phyloP scores from a whole-genome alignment of 2,329 filamentous ascomycete genomes.

The Elsinoe australis region DNA sequence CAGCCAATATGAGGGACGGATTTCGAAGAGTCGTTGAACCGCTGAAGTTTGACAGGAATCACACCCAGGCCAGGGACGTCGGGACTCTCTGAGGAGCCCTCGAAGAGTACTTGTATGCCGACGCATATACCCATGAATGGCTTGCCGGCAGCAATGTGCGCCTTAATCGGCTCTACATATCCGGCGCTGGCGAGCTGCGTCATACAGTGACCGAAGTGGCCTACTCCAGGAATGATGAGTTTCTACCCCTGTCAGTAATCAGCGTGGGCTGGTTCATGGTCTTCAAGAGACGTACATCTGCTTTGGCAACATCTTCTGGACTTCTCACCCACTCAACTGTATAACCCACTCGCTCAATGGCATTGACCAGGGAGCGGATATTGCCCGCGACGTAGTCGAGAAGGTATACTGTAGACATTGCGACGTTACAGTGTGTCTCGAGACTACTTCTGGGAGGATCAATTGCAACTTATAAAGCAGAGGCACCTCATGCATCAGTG shows the following conservation, averaged over 20 bases:
- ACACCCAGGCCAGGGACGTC: constrained; percentile 65
- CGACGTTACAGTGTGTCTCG: no score
- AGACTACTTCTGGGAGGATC: background rate
- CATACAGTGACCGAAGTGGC: constrained; percentile 95
- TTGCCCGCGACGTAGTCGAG: constrained; percentile 93
- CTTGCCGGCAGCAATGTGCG: constrained; percentile 83
- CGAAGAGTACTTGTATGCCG: constrained; percentile 82
- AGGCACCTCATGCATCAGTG: no score
- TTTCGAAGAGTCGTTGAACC: constrained; percentile 71
- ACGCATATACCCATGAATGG: constrained; percentile 98
- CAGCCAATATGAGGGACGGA: constrained; percentile 98
- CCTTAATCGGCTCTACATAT: constrained; percentile 72
- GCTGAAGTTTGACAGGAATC: constrained; percentile 61
- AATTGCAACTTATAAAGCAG: no score
- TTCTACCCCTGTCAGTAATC: constrained; percentile 50
- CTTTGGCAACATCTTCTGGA: constrained; percentile 74
- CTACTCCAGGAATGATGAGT: constrained; percentile 91
- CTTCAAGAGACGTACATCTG: constrained; percentile 55
- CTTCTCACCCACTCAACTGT: constrained; percentile 84
- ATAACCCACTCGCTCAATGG: constrained; percentile 92
- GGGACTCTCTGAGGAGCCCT: constrained; percentile 72
- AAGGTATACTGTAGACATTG: constrained; percentile 71
- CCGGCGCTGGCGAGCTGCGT: constrained; percentile 73
- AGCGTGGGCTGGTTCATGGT: constrained; percentile 19
- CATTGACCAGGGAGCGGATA: constrained; percentile 90